A percentile compares a stretch with the other conserved stretches of the same genome.
These are phyloP conservation scores for Melianthus villosus DNA, from an alignment of 441 rosid species.

Conservation along the genomic window DNA sequence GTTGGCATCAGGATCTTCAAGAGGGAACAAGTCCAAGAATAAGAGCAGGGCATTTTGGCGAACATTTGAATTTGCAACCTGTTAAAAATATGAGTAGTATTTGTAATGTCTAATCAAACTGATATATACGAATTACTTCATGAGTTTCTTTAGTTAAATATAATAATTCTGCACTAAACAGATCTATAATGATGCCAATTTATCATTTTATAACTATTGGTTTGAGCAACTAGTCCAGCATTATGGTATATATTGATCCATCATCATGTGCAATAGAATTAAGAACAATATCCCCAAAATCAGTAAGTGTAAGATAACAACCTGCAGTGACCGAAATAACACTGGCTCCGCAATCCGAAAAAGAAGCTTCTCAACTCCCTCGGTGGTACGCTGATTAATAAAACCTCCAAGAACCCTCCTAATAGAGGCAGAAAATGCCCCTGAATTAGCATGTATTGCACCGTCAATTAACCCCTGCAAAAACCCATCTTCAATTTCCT, in stretches of 20 bases:
- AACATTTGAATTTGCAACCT: slow-evolving; percentile 92
- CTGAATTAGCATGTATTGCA: slow-evolving; percentile 44
- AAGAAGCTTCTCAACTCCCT: slow-evolving; percentile 73
- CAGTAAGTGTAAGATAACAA: background rate
- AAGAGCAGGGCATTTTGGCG: slow-evolving; percentile 80
- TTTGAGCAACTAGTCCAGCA: no score
- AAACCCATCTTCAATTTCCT: slow-evolving; percentile 60
- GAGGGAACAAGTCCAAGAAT: slow-evolving; percentile 72
- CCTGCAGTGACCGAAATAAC: slow-evolving; percentile 81
- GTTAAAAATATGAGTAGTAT: no score
- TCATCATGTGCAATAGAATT: no score
- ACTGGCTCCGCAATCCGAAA: slow-evolving; percentile 75
- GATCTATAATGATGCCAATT: no score
- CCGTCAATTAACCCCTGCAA: slow-evolving; percentile 59
- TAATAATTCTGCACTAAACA: no score
- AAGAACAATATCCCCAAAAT: no score
- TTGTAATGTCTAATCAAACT: no score
- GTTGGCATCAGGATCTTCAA: slow-evolving; percentile 82
- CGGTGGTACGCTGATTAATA: slow-evolving; percentile 47
- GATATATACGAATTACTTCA: no score
- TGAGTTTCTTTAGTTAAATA: no score
- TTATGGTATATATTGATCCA: no score
- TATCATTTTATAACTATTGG: no score
- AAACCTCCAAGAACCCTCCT: slow-evolving; percentile 76
- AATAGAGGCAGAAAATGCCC: slow-evolving; percentile 42